Conservation (phyloP, 257 asterid species). For the Salvia splendens region DNA sequence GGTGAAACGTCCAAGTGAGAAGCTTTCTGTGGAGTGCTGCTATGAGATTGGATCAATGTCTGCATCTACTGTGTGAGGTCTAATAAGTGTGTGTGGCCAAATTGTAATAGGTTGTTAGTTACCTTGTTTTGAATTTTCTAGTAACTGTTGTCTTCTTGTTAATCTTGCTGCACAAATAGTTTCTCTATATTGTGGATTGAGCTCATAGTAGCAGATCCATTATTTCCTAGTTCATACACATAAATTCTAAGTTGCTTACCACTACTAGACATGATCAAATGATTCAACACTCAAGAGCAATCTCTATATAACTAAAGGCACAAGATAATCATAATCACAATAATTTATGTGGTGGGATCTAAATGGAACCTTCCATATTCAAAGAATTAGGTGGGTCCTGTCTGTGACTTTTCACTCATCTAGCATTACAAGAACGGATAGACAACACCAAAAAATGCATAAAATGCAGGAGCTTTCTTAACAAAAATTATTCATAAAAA, state of each 20-base stretch:
- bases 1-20: conserved; percentile 49
- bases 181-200: not conserved
- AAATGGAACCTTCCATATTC: not conserved
- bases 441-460: not conserved
- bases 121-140: conserved; percentile 23
- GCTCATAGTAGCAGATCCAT: conserved; percentile 18
- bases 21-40: conserved; percentile 18
- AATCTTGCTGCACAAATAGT: conserved; percentile 32
- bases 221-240: not conserved
- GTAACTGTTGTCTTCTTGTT: not conserved
- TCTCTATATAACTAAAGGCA: not conserved
- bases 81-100: conserved; percentile 17
- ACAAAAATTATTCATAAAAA: conserved; percentile 33
- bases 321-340: conserved; percentile 3
- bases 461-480: conserved; percentile 17
- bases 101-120: conserved; percentile 30
- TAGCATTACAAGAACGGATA: not conserved
- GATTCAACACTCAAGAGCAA: not conserved
- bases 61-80: conserved; percentile 19
- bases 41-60: not conserved
- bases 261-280: conserved; percentile 2
- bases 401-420: not conserved
- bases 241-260: not conserved
- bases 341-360: conserved; percentile 4
- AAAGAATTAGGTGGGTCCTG: conserved; percentile 10